phyloP scores from a whole-genome alignment of 1,284 basidiomycete species.

The Marasmius tenuissimus region DNA sequence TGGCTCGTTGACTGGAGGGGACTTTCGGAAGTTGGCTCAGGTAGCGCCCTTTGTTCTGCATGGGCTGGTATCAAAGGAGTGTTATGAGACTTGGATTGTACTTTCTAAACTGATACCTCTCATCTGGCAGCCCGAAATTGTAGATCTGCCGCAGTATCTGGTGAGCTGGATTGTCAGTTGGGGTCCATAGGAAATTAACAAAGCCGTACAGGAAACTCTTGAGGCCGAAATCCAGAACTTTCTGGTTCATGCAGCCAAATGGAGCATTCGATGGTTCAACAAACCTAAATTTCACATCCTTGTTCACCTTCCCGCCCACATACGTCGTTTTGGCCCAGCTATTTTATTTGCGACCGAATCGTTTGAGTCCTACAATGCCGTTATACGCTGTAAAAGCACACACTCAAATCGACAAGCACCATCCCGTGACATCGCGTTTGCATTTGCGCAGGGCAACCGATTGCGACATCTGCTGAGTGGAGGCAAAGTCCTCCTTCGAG shows the following conservation, averaged over 20 bases:
- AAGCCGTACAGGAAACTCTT: slow-evolving; percentile 21
- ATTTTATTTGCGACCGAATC: slow-evolving; percentile 40
- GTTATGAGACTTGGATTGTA: slow-evolving; percentile 26
- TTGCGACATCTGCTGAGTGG: slow-evolving; percentile 1
- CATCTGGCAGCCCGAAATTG: slow-evolving; percentile 36
- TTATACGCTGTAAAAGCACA: slow-evolving; percentile 39
- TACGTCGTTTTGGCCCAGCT: slow-evolving; percentile 36
- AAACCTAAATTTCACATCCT: slow-evolving; percentile 41
- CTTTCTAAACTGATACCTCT: slow-evolving; percentile 31
- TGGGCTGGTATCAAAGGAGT: neutral
- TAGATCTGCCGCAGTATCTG: slow-evolving; percentile 26
- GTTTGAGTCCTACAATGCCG: slow-evolving; percentile 46
- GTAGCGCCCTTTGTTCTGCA: slow-evolving; percentile 8
- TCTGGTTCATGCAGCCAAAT: slow-evolving; percentile 23
- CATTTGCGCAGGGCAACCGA: slow-evolving; percentile 27
- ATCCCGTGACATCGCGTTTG: slow-evolving; percentile 36
- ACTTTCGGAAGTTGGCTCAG: slow-evolving; percentile 6
- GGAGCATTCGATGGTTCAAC: slow-evolving; percentile 35
- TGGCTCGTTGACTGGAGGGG: slow-evolving; percentile 6
- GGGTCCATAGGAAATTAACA: too few relatives aligned
- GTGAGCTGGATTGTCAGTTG: slow-evolving; percentile 22
- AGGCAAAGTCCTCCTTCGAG: neutral
- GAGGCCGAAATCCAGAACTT: slow-evolving; percentile 27
- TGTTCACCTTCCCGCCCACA: slow-evolving; percentile 29
- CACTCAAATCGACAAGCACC: slow-evolving; percentile 43